phyloP scores from a whole-genome alignment of 345 rosid genomes.

The Eucalyptus shirleyi region DNA sequence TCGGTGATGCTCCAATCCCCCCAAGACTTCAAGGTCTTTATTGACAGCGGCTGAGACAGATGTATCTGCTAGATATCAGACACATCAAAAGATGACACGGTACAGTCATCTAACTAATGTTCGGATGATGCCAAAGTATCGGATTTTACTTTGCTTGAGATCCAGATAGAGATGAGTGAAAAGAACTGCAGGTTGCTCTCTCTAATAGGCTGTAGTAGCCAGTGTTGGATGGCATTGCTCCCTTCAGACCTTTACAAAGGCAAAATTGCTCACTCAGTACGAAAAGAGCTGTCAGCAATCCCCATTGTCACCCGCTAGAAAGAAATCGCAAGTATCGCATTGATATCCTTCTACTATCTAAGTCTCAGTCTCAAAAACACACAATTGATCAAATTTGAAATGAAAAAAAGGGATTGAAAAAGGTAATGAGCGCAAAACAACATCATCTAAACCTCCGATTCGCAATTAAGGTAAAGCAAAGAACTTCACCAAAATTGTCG shows the following conservation, averaged over 20 bases:
- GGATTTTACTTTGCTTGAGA: constrained; percentile 54
- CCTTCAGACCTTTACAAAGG: constrained; percentile 14
- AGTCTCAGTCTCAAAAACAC: background rate
- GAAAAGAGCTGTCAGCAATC: background rate
- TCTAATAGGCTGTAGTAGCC: constrained; percentile 51
- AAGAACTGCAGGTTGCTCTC: constrained; percentile 74
- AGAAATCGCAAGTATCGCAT: background rate
- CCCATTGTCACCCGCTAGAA: background rate
- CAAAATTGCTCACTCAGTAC: background rate
- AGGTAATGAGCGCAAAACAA: background rate
- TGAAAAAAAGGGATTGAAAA: background rate
- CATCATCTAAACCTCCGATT: background rate
- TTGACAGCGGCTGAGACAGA: constrained; percentile 33
- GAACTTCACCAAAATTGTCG: background rate
- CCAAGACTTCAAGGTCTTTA: constrained; percentile 35
- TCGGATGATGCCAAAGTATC: background rate
- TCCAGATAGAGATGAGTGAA: constrained; percentile 58
- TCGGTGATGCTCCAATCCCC: constrained; percentile 43
- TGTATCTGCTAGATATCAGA: constrained; percentile 21
- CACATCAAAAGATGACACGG: background rate
- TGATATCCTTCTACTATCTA: background rate
- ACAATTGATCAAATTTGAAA: background rate
- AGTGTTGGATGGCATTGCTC: constrained; percentile 14
- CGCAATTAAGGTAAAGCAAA: background rate
- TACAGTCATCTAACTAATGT: background rate